Evolutionary conservation across 129 eudicot genomes (phyloP).

Genomic region (Erigeron canadensis): DNA sequence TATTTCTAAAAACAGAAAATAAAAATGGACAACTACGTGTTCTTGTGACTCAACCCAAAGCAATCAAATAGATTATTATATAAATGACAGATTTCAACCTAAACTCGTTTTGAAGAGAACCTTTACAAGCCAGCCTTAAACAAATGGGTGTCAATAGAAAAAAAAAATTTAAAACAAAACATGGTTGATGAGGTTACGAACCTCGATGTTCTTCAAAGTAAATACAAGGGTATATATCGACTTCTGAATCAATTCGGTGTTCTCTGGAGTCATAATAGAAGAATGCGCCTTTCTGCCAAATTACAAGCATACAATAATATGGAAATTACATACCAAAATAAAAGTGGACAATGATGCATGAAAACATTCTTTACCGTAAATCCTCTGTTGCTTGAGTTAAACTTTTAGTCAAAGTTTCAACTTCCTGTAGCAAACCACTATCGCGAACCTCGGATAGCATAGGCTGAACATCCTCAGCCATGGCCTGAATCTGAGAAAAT

Average conservation of each 20-base stretch:
- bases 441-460: slow-evolving; percentile 82
- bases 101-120: neutral
- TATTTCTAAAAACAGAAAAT: too few relatives aligned
- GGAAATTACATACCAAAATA: neutral
- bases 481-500: slow-evolving; percentile 78
- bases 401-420: slow-evolving; percentile 85
- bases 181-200: slow-evolving; percentile 15
- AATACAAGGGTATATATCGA: slow-evolving; percentile 79
- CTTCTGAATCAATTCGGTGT: slow-evolving; percentile 79
- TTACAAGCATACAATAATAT: neutral
- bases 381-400: slow-evolving; percentile 82
- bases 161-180: neutral
- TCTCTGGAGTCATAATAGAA: slow-evolving; percentile 79
- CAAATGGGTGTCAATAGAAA: neutral
- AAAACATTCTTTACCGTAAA: slow-evolving; percentile 49
- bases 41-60: too few relatives aligned
- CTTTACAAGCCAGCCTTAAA: neutral
- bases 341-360: neutral
- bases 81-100: neutral
- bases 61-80: too few relatives aligned
- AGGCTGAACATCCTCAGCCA: slow-evolving; percentile 91
- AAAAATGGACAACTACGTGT: neutral
- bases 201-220: slow-evolving; percentile 92
- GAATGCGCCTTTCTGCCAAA: slow-evolving; percentile 71
- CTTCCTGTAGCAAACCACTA: slow-evolving; percentile 87